phyloP scores from a whole-genome alignment of 208 protist species.

The Acanthamoeba sp. region DNA sequence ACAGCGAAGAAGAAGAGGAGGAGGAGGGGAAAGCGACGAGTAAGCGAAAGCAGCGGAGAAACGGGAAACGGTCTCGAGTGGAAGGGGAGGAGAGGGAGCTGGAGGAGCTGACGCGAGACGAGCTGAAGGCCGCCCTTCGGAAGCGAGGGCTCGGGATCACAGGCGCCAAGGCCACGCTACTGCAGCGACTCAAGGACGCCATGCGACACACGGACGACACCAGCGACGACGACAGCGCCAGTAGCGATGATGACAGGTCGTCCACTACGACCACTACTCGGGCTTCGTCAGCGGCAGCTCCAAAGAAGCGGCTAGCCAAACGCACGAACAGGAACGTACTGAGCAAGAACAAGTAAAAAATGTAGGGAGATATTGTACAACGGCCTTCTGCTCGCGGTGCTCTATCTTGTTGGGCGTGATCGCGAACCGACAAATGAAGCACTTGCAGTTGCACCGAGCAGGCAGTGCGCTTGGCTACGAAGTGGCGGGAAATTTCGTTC shows the following conservation, averaged over 20 bases:
- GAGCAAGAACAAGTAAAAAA: neutral
- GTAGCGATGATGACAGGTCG: neutral
- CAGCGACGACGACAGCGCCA: neutral
- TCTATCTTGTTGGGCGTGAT: no score
- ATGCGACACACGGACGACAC: neutral
- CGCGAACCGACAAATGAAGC: no score
- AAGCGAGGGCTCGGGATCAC: neutral
- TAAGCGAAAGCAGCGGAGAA: neutral
- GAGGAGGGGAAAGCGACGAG: neutral
- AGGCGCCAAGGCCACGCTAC: neutral
- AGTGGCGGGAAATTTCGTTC: neutral
- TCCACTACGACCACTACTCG: neutral
- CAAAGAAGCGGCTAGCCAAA: neutral
- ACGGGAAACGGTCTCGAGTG: neutral
- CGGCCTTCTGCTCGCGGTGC: no score
- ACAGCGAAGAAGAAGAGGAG: neutral
- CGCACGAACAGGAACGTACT: neutral
- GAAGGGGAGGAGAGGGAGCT: neutral
- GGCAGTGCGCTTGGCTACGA: neutral
- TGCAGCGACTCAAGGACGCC: constrained; percentile 5
- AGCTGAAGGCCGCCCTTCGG: neutral
- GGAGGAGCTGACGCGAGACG: neutral
- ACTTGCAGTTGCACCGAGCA: no score
- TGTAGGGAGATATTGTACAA: neutral
- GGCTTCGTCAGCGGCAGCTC: neutral